These are phyloP conservation scores for Sporothrix humicola DNA, from an alignment of 2,329 filamentous ascomycete genomes.

Conservation along the genomic window DNA sequence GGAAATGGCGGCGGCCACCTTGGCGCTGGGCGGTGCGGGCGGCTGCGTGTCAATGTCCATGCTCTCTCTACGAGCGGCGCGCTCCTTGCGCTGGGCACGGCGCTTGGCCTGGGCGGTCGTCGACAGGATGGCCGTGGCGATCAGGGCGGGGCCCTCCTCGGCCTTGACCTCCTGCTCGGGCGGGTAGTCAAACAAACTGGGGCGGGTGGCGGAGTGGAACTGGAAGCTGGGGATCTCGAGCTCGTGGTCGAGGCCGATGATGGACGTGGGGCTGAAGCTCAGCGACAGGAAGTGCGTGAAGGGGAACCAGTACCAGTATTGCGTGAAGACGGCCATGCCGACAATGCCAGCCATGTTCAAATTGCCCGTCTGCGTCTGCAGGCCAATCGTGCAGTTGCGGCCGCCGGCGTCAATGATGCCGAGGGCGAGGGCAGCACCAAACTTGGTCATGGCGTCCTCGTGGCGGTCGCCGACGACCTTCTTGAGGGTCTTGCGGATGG, in stretches of 20 bases:
- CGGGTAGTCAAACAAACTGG: conserved; percentile 96
- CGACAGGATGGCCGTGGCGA: conserved; percentile 93
- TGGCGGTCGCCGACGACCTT: conserved; percentile 95
- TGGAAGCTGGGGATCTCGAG: conserved; percentile 93
- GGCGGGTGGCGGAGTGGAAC: conserved; percentile 92
- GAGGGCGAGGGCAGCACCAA: conserved; percentile 89
- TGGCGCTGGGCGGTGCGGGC: conserved; percentile 3
- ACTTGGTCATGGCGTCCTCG: conserved; percentile 99
- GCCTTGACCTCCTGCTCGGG: conserved; percentile 95
- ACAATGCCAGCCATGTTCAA: conserved; percentile 98
- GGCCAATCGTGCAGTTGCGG: conserved; percentile 95
- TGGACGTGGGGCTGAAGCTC: conserved; percentile 93
- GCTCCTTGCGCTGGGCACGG: conserved; percentile 91
- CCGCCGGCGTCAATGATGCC: conserved; percentile 98
- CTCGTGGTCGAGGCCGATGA: conserved; percentile 93
- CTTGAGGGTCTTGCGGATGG: conserved; percentile 89
- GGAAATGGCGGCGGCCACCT: conserved; percentile 40
- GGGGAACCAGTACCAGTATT: conserved; percentile 99
- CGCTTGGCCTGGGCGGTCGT: conserved; percentile 97
- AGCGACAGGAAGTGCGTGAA: conserved; percentile 96
- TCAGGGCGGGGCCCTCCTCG: conserved; percentile 89
- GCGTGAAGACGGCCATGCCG: conserved; percentile 96
- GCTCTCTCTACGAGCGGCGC: conserved; percentile 84
- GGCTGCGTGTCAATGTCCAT: conserved; percentile 88
- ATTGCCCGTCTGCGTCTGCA: conserved; percentile 97